A percentile compares a stretch with the other conserved stretches of the same genome.
phyloP scores from a whole-genome alignment of 441 rosid species.

The Theobroma grandiflorum region DNA sequence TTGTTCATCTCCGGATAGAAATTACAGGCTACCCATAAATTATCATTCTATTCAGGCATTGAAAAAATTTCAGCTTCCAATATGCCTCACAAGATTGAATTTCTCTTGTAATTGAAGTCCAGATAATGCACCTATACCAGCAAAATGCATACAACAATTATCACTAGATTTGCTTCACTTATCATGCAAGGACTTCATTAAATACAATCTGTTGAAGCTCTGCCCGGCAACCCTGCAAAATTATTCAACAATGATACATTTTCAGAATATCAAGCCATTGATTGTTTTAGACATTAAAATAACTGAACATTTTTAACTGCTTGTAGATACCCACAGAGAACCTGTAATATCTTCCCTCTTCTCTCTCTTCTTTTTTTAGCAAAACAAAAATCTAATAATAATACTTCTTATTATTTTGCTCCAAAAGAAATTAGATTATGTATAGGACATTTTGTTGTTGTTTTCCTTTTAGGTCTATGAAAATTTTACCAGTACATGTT shows the following conservation, averaged over 20 bases:
- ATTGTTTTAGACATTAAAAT: not conserved
- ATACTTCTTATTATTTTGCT: no score
- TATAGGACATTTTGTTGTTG: not conserved
- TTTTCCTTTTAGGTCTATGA: not conserved
- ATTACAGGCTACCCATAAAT: not conserved
- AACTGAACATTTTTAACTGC: no score
- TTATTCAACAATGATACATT: not conserved
- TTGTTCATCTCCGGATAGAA: not conserved
- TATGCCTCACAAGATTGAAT: not conserved
- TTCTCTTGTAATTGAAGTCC: not conserved
- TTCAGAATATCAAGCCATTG: not conserved
- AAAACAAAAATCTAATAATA: no score
- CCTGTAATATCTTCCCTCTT: no score
- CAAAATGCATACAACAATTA: not conserved
- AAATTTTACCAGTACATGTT: no score
- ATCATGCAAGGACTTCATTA: conserved; percentile 87
- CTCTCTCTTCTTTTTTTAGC: no score
- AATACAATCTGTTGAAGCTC: conserved; percentile 82
- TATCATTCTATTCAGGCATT: not conserved
- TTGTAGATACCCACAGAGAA: no score
- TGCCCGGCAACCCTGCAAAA: conserved; percentile 88
- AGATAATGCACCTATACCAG: not conserved
- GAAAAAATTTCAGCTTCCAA: conserved; percentile 6
- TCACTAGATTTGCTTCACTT: conserved; percentile 41
- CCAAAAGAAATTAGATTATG: no score